Evolutionary conservation across 139 green algal species (phyloP), one percentile per base, ranked within the genome.

Genomic region (Parachlorella kessleri): DNA sequence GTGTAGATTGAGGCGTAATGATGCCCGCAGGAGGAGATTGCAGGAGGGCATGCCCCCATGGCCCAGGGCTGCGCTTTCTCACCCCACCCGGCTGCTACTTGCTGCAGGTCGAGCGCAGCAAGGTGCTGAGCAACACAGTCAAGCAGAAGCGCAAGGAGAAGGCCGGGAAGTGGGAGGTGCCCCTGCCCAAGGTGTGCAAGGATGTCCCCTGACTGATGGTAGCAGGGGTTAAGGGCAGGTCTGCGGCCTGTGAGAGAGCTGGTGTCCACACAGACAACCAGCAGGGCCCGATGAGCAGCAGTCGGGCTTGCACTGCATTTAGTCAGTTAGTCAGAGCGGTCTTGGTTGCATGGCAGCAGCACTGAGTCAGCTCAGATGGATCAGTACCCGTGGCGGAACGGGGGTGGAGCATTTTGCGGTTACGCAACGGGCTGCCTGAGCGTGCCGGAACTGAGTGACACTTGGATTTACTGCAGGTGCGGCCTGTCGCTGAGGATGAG

Each of bases 121-220:
- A 99, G 88, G 95, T 99, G 76, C 91, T 99, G 71, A 97, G 91
- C 93, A 99, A 99, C 88, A 99, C 97, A 41, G 96, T 99, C 84
- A 99, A 99, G 92, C 97, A 99, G 86, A 99, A 99, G 86, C 88
- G 97, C 6, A 99, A 99, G 83, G 95, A 99, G 84, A 99, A 99
- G 92, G 97, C 97, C 10, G 97, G 97, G 71, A 99, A 99, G 86
- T 99, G 97, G 97, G 97, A 99, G 85, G 97, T 99, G 77, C 97
- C 97, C 6, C 86, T 99, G 75, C 97, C 97, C 30, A 98, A 99
- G 92, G 95, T 98, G 76, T 6, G 84, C 3, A n/a, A n/a, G n/a
- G n/a, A n/a, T n/a, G n/a, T n/a, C n/a, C n/a, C n/a, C n/a, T n/a
- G n/a, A n/a, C n/a, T n/a, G n/a, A n/a, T n/a, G n/a, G n/a, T n/a